Evolutionary conservation across 1,284 basidiomycete species (phyloP).

Genomic region (Rhodotorula sp.): DNA sequence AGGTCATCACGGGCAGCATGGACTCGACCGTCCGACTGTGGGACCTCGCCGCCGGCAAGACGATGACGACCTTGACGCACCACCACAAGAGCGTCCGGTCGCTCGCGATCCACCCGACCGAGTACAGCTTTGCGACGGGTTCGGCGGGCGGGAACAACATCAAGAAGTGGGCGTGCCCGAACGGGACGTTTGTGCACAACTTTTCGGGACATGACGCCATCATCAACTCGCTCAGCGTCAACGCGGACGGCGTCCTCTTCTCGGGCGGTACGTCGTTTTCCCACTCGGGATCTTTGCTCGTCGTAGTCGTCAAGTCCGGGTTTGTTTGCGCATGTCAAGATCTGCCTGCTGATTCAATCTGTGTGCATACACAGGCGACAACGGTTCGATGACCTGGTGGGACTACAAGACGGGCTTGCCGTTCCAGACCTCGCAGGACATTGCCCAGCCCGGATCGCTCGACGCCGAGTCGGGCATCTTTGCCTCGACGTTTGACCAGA

Average conservation of each 20-base stretch:
- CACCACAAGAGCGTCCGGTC: constrained; percentile 98
- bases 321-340: background rate
- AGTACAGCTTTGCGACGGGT: constrained; percentile 92
- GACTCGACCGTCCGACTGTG: constrained; percentile 96
- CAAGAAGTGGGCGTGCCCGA: constrained; percentile 99
- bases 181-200: constrained; percentile 92
- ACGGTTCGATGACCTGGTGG: constrained; percentile 85
- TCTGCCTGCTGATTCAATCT: background rate
- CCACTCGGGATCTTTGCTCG: no score
- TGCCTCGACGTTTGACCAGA: constrained; percentile 67
- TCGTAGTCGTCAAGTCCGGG: no score
- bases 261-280: constrained; percentile 69
- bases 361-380: constrained; percentile 63
- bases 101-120: constrained; percentile 88
- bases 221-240: constrained; percentile 92
- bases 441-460: constrained; percentile 93
- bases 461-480: constrained; percentile 89
- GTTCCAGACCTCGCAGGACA: constrained; percentile 90
- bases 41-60: constrained; percentile 98
- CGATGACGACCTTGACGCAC: constrained; percentile 91
- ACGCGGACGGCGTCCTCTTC: constrained; percentile 94
- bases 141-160: constrained; percentile 97
- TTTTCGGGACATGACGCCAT: constrained; percentile 95
- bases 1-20: constrained; percentile 97
- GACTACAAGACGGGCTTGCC: constrained; percentile 92